These are phyloP conservation scores for Vigna angularis DNA, from an alignment of 306 rosid species.

Conservation along the genomic window DNA sequence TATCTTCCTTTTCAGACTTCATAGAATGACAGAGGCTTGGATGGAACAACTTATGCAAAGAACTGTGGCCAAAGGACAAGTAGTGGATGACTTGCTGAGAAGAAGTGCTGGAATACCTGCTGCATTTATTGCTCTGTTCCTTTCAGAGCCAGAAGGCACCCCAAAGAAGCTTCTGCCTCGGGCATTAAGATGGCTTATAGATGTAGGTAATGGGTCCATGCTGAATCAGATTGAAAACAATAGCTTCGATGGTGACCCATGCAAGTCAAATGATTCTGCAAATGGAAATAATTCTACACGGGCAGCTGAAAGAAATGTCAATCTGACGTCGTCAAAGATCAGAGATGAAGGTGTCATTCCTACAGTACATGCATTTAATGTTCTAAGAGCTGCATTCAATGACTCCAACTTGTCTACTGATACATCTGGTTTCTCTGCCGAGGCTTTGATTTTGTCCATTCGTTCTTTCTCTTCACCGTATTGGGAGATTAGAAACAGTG, in stretches of 20 bases:
- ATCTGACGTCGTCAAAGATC: constrained; percentile 66
- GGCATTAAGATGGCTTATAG: constrained; percentile 92
- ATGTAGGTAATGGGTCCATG: constrained; percentile 74
- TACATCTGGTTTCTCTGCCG: constrained; percentile 95
- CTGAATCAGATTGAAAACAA: constrained; percentile 56
- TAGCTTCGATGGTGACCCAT: constrained; percentile 49
- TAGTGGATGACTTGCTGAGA: constrained; percentile 90
- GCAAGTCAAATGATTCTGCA: constrained; percentile 46
- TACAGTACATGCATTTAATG: constrained; percentile 93
- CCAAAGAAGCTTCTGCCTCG: constrained; percentile 95
- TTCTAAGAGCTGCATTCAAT: constrained; percentile 90
- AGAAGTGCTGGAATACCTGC: constrained; percentile 99
- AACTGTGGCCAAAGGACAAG: constrained; percentile 85
- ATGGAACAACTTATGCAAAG: constrained; percentile 97
- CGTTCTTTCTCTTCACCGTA: constrained; percentile 90
- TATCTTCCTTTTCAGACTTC: constrained; percentile 66
- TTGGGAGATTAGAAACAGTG: constrained; percentile 98
- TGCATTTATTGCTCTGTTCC: constrained; percentile 89
- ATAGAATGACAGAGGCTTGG: constrained; percentile 91
- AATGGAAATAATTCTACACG: constrained; percentile 44
- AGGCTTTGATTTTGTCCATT: constrained; percentile 82
- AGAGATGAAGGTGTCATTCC: constrained; percentile 98
- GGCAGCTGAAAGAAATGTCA: constrained; percentile 52
- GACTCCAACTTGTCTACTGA: constrained; percentile 93
- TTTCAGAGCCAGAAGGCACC: constrained; percentile 98